These are phyloP conservation scores for Aspergillus ustus DNA, from an alignment of 2,329 filamentous ascomycete species.

Conservation along the genomic window DNA sequence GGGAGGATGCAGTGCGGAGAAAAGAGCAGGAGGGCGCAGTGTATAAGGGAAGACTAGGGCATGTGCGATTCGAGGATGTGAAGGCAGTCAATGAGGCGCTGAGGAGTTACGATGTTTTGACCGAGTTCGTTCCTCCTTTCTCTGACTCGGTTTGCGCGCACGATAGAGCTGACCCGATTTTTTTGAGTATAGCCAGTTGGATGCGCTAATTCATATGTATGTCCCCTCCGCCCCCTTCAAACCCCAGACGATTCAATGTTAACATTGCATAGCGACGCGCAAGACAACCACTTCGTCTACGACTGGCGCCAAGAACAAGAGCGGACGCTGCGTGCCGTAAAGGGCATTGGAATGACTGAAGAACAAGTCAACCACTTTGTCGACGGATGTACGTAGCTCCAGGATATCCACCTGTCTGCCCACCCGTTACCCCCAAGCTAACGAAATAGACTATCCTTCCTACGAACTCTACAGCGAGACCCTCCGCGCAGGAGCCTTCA, in stretches of 20 bases:
- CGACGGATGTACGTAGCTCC: slow-evolving; percentile 59
- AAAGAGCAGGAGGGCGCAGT: slow-evolving; percentile 50
- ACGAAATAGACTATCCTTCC: slow-evolving; percentile 64
- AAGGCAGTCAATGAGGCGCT: slow-evolving; percentile 64
- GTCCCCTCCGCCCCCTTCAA: slow-evolving; percentile 23
- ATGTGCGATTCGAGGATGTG: slow-evolving; percentile 61
- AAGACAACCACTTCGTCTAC: slow-evolving; percentile 76
- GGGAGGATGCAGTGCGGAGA: slow-evolving; percentile 52
- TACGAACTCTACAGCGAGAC: slow-evolving; percentile 71
- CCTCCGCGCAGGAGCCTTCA: slow-evolving; percentile 63
- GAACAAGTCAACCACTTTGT: slow-evolving; percentile 79
- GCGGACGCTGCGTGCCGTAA: slow-evolving; percentile 66
- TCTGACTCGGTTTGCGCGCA: not conserved
- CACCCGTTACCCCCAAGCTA: not conserved
- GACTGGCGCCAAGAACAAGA: slow-evolving; percentile 85
- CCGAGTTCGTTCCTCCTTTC: slow-evolving; percentile 44
- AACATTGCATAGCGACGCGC: slow-evolving; percentile 61
- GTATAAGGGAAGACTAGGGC: slow-evolving; percentile 57
- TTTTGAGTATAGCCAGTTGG: slow-evolving; percentile 51
- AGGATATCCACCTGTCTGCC: not conserved
- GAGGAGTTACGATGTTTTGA: slow-evolving; percentile 63
- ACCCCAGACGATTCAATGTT: not conserved
- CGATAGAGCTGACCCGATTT: slow-evolving; percentile 19
- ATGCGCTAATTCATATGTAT: slow-evolving; percentile 68
- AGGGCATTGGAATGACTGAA: slow-evolving; percentile 79